Conservation (phyloP, 2,329 filamentous ascomycete genomes). For the Aspergillus spinulosporus region DNA sequence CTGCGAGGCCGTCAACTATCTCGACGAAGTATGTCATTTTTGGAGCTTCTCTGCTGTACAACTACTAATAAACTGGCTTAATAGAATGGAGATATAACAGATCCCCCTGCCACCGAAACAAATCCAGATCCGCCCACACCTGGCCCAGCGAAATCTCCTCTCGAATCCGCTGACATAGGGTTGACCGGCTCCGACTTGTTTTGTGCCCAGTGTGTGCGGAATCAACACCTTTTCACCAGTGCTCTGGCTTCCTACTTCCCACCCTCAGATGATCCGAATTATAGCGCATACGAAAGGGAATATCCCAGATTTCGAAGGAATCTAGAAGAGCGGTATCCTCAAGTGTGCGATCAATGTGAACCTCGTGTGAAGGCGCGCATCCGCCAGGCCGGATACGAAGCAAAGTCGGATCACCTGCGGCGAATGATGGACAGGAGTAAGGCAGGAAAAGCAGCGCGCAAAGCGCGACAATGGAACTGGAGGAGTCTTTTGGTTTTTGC, state of each 20-base stretch:
- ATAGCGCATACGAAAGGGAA: slow-evolving; percentile 65
- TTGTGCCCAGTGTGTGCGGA: slow-evolving; percentile 80
- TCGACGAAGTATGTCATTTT: slow-evolving; percentile 69
- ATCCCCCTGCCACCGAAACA: slow-evolving; percentile 69
- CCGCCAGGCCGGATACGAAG: slow-evolving; percentile 71
- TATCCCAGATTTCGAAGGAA: slow-evolving; percentile 70
- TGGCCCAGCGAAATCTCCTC: slow-evolving; percentile 50
- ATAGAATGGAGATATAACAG: slow-evolving; percentile 83
- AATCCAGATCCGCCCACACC: slow-evolving; percentile 38
- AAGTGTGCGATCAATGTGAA: slow-evolving; percentile 80
- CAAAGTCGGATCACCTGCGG: slow-evolving; percentile 76
- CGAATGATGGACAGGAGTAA: slow-evolving; percentile 69
- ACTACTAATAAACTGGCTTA: slow-evolving; percentile 19
- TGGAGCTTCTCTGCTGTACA: slow-evolving; percentile 17
- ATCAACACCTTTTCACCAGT: slow-evolving; percentile 78
- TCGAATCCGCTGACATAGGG: slow-evolving; percentile 30
- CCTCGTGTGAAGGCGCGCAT: slow-evolving; percentile 71
- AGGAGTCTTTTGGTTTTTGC: slow-evolving; percentile 44
- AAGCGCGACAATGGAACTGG: slow-evolving; percentile 43
- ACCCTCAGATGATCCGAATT: slow-evolving; percentile 64
- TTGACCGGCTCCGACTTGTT: slow-evolving; percentile 50
- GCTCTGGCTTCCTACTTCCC: slow-evolving; percentile 79
- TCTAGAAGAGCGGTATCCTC: slow-evolving; percentile 81
- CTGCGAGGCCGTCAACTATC: slow-evolving; percentile 85
- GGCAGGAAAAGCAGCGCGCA: slow-evolving; percentile 34